These are phyloP conservation scores for Zelopaecilomyces penicillatus DNA, from an alignment of 2,329 filamentous ascomycete genomes.

Conservation along the genomic window DNA sequence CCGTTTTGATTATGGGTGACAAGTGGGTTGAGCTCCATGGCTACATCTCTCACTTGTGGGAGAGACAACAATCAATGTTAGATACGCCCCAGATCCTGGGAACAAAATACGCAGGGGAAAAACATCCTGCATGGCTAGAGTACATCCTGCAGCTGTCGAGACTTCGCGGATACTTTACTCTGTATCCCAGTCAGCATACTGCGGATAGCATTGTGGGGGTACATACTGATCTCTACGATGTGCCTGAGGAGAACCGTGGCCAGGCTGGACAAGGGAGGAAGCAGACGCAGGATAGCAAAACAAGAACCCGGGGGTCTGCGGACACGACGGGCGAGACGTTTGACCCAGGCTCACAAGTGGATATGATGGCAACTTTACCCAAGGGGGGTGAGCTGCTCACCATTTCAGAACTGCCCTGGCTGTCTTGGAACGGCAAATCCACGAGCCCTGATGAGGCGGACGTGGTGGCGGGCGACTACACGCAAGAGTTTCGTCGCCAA, in stretches of 20 bases:
- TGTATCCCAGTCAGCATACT: constrained; percentile 62
- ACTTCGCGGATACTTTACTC: constrained; percentile 65
- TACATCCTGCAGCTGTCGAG: constrained; percentile 69
- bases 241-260: constrained; percentile 59
- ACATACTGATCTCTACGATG: constrained; percentile 65
- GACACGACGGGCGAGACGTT: constrained; percentile 22
- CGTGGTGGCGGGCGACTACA: constrained; percentile 42
- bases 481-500: constrained; percentile 48
- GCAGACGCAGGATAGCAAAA: constrained; percentile 18
- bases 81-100: constrained; percentile 32
- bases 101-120: constrained; percentile 55
- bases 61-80: constrained; percentile 28
- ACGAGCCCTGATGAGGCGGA: constrained; percentile 32
- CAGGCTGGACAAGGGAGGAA: constrained; percentile 14
- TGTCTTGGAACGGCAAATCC: constrained; percentile 56
- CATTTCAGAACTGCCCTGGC: constrained; percentile 43
- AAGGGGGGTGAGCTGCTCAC: constrained; percentile 34
- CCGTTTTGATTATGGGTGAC: constrained; percentile 72
- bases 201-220: constrained; percentile 56
- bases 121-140: constrained; percentile 69
- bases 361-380: constrained; percentile 42
- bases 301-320: neutral
- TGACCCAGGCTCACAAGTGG: constrained; percentile 33
- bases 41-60: constrained; percentile 60
- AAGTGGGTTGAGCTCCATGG: constrained; percentile 82